Percentiles rank a stretch among this genome's conserved stretches.
phyloP scores from a whole-genome alignment of 805 yeast genomes.

The Starmera quercuum region DNA sequence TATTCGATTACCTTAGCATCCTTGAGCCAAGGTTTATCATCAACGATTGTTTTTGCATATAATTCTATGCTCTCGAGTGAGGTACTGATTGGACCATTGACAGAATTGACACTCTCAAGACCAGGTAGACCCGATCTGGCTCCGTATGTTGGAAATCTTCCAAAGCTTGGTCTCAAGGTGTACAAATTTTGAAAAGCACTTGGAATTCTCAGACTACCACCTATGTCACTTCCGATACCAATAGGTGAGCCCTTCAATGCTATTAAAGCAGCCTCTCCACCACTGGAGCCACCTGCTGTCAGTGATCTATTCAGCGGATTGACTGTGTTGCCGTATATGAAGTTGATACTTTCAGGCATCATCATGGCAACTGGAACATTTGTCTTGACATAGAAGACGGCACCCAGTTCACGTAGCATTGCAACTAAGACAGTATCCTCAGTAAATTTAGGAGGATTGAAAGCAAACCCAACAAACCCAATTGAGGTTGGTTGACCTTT shows the following conservation, averaged over 20 bases:
- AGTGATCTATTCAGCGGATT: conserved; percentile 37
- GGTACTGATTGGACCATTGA: conserved; percentile 41
- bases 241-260: conserved; percentile 37
- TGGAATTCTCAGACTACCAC: conserved; percentile 44
- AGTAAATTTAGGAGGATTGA: conserved; percentile 24
- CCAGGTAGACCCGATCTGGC: conserved; percentile 29
- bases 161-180: conserved; percentile 37
- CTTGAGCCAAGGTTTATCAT: conserved; percentile 31
- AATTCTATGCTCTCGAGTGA: conserved; percentile 30
- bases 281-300: conserved; percentile 47
- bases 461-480: conserved; percentile 41
- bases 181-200: conserved; percentile 34
- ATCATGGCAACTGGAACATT: conserved; percentile 44
- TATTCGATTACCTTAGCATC: conserved; percentile 34
- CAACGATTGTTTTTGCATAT: conserved; percentile 23
- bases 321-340: conserved; percentile 36
- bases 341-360: conserved; percentile 38
- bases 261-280: conserved; percentile 45
- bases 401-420: conserved; percentile 38
- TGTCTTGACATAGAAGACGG: conserved; percentile 48
- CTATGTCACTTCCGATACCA: conserved; percentile 51
- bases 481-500: conserved; percentile 40
- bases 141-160: conserved; percentile 34
- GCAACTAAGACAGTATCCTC: conserved; percentile 32
- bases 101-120: conserved; percentile 31